phyloP scores from a whole-genome alignment of 208 protist species.

The Leishmania major region DNA sequence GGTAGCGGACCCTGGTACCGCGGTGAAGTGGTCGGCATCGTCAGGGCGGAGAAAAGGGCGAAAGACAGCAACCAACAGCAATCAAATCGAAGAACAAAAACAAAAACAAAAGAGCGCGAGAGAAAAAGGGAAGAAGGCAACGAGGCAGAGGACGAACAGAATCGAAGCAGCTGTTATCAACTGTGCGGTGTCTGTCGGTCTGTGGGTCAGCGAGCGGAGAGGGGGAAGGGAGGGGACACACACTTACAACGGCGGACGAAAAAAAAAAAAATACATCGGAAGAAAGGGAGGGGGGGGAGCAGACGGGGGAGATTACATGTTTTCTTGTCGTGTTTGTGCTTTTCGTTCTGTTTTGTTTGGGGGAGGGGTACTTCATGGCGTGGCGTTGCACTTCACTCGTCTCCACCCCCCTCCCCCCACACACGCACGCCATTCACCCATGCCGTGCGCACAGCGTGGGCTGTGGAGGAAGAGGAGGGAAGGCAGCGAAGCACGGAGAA shows the following conservation, averaged over 20 bases:
- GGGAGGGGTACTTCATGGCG: not conserved
- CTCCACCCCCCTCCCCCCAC: not conserved
- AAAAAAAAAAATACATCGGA: not conserved
- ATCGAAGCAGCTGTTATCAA: too few species aligned
- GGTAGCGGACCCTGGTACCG: too few species aligned
- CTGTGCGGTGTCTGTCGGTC: not conserved
- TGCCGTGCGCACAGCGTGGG: not conserved
- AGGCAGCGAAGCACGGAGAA: not conserved
- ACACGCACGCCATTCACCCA: not conserved
- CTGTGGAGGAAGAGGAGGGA: not conserved
- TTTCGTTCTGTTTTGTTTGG: too few species aligned
- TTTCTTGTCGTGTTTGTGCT: not conserved
- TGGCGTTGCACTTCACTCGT: not conserved
- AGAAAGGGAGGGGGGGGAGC: too few species aligned
- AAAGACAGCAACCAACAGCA: slow-evolving; percentile 50
- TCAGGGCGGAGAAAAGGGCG: slow-evolving; percentile 74
- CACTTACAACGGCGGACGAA: not conserved
- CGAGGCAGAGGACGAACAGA: too few species aligned
- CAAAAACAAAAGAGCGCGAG: not conserved
- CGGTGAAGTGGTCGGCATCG: slow-evolving; percentile 48
- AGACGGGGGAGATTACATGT: not conserved
- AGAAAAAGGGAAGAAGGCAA: too few species aligned
- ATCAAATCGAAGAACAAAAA: not conserved
- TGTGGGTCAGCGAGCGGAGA: not conserved
- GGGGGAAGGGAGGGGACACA: not conserved